phyloP scores from a whole-genome alignment of 2,329 filamentous ascomycete species.

The Dryadomyces quercivorus region DNA sequence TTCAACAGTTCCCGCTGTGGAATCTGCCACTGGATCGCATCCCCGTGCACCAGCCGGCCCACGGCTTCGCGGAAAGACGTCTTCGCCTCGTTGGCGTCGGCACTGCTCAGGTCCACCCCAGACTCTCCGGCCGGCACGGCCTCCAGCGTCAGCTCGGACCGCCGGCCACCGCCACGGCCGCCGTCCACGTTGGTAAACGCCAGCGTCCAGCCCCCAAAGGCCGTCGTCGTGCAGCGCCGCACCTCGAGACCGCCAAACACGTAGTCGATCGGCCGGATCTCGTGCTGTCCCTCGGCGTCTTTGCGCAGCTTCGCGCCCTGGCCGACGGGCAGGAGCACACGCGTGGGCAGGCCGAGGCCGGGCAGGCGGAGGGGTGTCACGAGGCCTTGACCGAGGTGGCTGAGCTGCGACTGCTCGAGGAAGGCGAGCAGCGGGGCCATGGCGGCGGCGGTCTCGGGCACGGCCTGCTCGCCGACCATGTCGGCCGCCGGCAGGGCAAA shows the following conservation, averaged over 20 bases:
- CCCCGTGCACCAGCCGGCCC: constrained; percentile 5
- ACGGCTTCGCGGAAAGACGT: constrained; percentile 5
- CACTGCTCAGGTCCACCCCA: neutral
- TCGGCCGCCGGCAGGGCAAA: constrained; percentile 16
- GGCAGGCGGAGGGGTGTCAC: constrained; percentile 24
- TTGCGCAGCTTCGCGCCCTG: neutral
- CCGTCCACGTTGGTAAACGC: constrained; percentile 40
- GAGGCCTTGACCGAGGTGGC: constrained; percentile 33
- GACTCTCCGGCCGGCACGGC: constrained; percentile 12
- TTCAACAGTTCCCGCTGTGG: neutral
- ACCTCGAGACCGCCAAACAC: constrained; percentile 40
- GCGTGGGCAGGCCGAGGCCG: constrained; percentile 14
- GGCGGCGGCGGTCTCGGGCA: too few species aligned
- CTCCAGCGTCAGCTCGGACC: constrained; percentile 37
- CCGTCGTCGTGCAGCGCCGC: constrained; percentile 30
- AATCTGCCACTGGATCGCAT: constrained; percentile 6
- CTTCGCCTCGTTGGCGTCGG: neutral
- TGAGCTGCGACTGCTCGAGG: constrained; percentile 28
- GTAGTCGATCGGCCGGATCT: constrained; percentile 19
- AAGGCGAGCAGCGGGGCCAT: constrained; percentile 28
- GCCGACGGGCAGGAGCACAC: constrained; percentile 8
- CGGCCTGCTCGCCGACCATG: neutral
- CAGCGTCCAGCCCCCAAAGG: constrained; percentile 31
- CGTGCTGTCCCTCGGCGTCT: neutral
- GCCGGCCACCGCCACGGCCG: constrained; percentile 36